A percentile compares a stretch with the other conserved stretches of the same genome.
Conservation (phyloP, 2,329 filamentous ascomycete genomes). For the Thielaviopsis cerberus region DNA sequence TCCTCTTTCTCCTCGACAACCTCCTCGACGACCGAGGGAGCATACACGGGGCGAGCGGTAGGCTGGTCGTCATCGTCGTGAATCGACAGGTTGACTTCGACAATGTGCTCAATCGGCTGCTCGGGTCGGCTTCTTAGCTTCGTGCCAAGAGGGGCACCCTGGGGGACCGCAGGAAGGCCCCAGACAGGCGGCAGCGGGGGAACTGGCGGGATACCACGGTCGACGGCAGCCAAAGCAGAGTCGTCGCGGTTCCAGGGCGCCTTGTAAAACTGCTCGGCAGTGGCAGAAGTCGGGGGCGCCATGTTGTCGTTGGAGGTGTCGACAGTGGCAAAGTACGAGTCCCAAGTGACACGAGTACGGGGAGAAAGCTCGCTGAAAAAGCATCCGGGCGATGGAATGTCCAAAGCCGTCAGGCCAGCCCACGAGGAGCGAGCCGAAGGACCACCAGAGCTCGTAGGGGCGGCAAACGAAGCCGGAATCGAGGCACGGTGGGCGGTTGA, state of each 20-base stretch:
- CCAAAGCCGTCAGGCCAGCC: conserved; percentile 59
- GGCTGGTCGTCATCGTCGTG: conserved; percentile 13
- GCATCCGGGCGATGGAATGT: conserved; percentile 76
- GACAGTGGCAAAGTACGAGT: conserved; percentile 18
- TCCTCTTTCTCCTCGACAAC: conserved; percentile 16
- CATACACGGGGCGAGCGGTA: conserved; percentile 15
- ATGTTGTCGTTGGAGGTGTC: conserved; percentile 35
- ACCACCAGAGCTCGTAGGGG: conserved; percentile 12
- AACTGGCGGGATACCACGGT: conserved; percentile 3
- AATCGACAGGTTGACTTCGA: conserved; percentile 14
- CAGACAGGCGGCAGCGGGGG: conserved; percentile 7
- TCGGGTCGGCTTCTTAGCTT: background rate
- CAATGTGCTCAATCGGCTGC: conserved; percentile 9
- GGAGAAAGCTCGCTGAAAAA: conserved; percentile 78
- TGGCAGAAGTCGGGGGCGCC: conserved; percentile 61
- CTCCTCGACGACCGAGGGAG: conserved; percentile 15
- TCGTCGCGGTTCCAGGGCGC: conserved; percentile 48
- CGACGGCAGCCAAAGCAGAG: conserved; percentile 15
- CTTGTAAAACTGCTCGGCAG: conserved; percentile 82
- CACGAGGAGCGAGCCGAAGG: conserved; percentile 33
- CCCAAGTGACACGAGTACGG: conserved; percentile 65
- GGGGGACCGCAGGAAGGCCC: conserved; percentile 3
- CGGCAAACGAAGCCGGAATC: conserved; percentile 23
- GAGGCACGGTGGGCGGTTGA: conserved; percentile 34
- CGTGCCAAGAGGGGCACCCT: background rate